phyloP scores from a whole-genome alignment of 2,329 filamentous ascomycete genomes.

The Alternaria arborescens region DNA sequence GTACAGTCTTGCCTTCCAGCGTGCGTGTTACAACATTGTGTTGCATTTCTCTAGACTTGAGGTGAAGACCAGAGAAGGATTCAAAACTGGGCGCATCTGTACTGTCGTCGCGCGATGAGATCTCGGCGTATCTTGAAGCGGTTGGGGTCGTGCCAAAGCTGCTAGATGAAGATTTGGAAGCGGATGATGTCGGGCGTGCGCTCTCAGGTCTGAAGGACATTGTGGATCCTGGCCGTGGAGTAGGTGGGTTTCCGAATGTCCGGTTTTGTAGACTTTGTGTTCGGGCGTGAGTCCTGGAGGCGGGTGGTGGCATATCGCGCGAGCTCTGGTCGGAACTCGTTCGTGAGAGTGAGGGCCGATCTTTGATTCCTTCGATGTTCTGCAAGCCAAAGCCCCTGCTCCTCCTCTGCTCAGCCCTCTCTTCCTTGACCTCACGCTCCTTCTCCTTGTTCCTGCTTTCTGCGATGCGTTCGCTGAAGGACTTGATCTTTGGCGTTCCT shows the following conservation, averaged over 20 bases:
- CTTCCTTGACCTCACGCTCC: constrained; percentile 55
- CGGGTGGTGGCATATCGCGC: constrained; percentile 29
- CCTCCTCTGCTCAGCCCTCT: constrained; percentile 54
- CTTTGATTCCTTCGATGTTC: constrained; percentile 36
- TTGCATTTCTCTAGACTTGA: constrained; percentile 83
- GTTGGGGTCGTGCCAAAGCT: constrained; percentile 29
- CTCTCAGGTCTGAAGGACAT: constrained; percentile 30
- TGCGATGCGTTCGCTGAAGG: constrained; percentile 87
- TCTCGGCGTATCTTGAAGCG: constrained; percentile 43
- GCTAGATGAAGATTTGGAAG: constrained; percentile 36
- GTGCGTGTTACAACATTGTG: constrained; percentile 82
- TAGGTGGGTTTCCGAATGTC: constrained; percentile 6
- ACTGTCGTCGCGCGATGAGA: constrained; percentile 49
- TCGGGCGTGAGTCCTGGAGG: constrained; percentile 18
- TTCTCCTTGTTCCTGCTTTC: constrained; percentile 64
- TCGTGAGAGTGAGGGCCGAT: constrained; percentile 34
- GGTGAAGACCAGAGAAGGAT: constrained; percentile 82
- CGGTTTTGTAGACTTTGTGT: constrained; percentile 25
- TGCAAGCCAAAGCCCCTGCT: constrained; percentile 52
- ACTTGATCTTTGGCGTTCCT: constrained; percentile 55
- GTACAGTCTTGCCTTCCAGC: constrained; percentile 78
- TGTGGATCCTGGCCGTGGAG: constrained; percentile 33
- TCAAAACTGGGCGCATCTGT: constrained; percentile 70
- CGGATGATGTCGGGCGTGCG: constrained; percentile 29
- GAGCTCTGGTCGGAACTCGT: constrained; percentile 40